Evolutionary conservation across 2,329 filamentous ascomycete genomes (phyloP), one percentile per base, ranked within the genome.

Genomic region (Colletotrichum sp.): DNA sequence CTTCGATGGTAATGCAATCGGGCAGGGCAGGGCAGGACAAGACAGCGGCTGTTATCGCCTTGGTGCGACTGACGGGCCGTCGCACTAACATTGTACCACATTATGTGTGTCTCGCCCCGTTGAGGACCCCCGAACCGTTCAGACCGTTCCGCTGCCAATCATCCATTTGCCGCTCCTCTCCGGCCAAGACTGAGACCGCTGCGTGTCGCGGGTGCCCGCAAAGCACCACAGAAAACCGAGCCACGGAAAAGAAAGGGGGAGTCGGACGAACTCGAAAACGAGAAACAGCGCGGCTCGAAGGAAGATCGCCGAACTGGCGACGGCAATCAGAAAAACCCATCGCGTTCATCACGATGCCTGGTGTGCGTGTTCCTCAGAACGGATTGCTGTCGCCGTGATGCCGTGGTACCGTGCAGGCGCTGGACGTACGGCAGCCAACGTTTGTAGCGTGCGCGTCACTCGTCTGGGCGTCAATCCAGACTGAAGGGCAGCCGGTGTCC

Each of bases 121-220:
- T 26, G 24, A 21, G 18, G 32, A 28, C 18, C 21, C 44, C 32
- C 44, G 24, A 34, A 28, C 34, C 68, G 36, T 65, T 18, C 57
- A 57, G 60, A 49, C 57, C 52, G 52, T 34, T 13, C 28, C 52
- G 49, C 26, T 65, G 66, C 75, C 71, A 76, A 75, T 76, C 75
- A 75, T 76, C 34, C 66, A 66, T 21, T 75, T 76, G 71, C 75
- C 71, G 75, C 71, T 71, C 36, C 70, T 34, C 68, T 64, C 66
- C 71, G 75, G 67, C 71, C 75, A 62, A 67, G 65, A 52, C 34
- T 49, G 60, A 75, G 65, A 67, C 75, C 66, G 66, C 72, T 69
- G 30, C 26, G 74, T 76, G 64, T 75, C 75, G 75, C 66, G 32
- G 39, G 49, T 71, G 65, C 30, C 71, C 72, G 49, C 70, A 68